phyloP scores from a whole-genome alignment of 306 rosid species.

The Gynostemma pentaphyllum region DNA sequence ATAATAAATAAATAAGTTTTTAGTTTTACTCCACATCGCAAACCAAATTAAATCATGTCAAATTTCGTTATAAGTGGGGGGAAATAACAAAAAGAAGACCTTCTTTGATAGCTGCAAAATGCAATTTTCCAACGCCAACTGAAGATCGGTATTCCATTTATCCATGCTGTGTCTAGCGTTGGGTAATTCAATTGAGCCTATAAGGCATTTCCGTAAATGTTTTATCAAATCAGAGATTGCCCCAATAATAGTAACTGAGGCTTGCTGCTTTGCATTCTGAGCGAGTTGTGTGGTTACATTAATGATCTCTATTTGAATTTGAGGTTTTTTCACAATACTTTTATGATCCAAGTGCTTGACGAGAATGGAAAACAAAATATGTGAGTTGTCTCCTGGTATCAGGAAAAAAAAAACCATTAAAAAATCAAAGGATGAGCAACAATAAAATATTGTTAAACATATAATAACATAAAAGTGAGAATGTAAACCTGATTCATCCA shows the following conservation, averaged over 20 bases:
- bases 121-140: conserved; percentile 59
- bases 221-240: conserved; percentile 70
- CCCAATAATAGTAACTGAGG: conserved; percentile 53
- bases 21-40: background rate
- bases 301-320: conserved; percentile 47
- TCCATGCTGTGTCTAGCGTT: conserved; percentile 29
- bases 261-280: conserved; percentile 49
- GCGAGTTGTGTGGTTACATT: conserved; percentile 56
- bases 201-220: conserved; percentile 69
- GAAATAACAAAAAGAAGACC: conserved; percentile 31
- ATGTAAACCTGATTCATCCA: conserved; percentile 73
- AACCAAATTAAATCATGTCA: conserved; percentile 7
- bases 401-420: conserved; percentile 9
- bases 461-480: conserved; percentile 7
- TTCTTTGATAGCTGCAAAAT: conserved; percentile 55
- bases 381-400: conserved; percentile 66
- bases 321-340: conserved; percentile 63
- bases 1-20: background rate
- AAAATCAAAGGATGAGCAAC: background rate
- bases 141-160: conserved; percentile 48
- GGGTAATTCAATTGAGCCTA: conserved; percentile 44
- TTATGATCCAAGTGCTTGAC: conserved; percentile 97
- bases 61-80: conserved; percentile 2
- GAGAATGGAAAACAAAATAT: conserved; percentile 63
- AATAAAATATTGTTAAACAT: background rate